Conservation (phyloP, 768 basidiomycete species). For the Suillus lakei region DNA sequence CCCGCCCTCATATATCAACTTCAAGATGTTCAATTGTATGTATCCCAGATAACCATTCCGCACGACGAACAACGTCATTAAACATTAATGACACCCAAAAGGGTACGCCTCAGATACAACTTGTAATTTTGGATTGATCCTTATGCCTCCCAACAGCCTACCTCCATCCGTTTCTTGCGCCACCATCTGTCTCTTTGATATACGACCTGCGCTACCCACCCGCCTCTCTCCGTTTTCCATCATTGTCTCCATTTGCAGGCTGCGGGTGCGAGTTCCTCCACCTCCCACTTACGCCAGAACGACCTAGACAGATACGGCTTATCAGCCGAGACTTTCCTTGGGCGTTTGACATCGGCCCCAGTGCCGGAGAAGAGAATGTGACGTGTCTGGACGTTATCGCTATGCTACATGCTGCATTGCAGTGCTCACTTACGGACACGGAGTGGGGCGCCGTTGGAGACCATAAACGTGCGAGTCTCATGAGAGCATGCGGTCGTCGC, state of each 20-base stretch:
- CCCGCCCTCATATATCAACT: background rate
- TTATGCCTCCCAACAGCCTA: background rate
- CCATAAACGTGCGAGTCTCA: background rate
- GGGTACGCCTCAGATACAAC: background rate
- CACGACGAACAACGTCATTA: background rate
- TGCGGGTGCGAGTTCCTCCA: background rate
- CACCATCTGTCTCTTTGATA: background rate
- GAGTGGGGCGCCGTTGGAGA: slow-evolving; percentile 12
- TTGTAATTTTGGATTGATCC: too few relatives aligned
- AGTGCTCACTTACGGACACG: slow-evolving; percentile 1
- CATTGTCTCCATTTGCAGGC: slow-evolving; percentile 1
- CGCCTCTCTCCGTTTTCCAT: background rate
- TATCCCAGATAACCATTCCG: background rate
- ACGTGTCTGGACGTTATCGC: slow-evolving; percentile 10
- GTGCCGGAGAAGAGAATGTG: background rate
- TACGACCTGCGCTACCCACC: slow-evolving; percentile 12
- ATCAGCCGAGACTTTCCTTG: slow-evolving; percentile 14
- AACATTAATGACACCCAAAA: background rate
- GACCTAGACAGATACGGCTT: slow-evolving; percentile 5
- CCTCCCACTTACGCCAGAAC: slow-evolving; percentile 1
- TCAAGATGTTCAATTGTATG: background rate
- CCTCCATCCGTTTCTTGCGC: background rate
- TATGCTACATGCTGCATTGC: slow-evolving; percentile 5
- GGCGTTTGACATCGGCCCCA: slow-evolving; percentile 7
- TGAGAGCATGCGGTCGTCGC: slow-evolving; percentile 6